These are phyloP conservation scores for Gautieria morchelliformis DNA, from an alignment of 768 basidiomycete genomes.

Conservation along the genomic window DNA sequence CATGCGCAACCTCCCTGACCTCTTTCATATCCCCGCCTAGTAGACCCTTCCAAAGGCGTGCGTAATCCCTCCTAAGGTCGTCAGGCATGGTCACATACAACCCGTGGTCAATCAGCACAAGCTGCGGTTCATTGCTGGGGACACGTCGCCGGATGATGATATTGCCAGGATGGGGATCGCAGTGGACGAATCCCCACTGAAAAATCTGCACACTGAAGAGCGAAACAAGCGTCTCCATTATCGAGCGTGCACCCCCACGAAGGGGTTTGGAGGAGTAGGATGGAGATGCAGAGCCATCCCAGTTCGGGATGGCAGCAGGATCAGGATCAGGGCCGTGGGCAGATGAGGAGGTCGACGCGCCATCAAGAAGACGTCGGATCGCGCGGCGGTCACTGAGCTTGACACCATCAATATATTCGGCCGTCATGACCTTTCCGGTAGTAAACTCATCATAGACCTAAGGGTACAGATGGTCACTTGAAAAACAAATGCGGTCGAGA, in stretches of 20 bases:
- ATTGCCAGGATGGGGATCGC: slow-evolving; percentile 62
- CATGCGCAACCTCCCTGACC: slow-evolving; percentile 39
- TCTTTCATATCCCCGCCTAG: slow-evolving; percentile 44
- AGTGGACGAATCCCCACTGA: slow-evolving; percentile 84
- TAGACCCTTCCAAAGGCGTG: slow-evolving; percentile 63
- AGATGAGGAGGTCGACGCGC: slow-evolving; percentile 7
- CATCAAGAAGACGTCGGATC: slow-evolving; percentile 33
- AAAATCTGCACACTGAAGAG: slow-evolving; percentile 88
- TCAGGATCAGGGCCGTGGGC: not conserved
- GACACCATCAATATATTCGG: slow-evolving; percentile 79
- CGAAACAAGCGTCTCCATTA: slow-evolving; percentile 84
- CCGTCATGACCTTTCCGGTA: slow-evolving; percentile 70
- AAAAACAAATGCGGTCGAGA: not conserved
- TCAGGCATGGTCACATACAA: slow-evolving; percentile 69
- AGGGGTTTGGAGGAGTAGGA: slow-evolving; percentile 17
- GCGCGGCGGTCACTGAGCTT: slow-evolving; percentile 57
- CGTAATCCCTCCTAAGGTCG: slow-evolving; percentile 67
- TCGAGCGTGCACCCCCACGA: slow-evolving; percentile 48
- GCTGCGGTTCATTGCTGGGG: slow-evolving; percentile 41
- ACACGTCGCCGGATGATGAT: slow-evolving; percentile 54
- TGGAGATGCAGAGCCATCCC: not conserved
- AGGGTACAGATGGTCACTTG: not conserved
- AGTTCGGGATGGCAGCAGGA: not conserved
- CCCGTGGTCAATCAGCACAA: slow-evolving; percentile 89
- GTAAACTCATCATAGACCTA: slow-evolving; percentile 61